Conservation (phyloP, 2,329 filamentous ascomycete species). For the Venturia nashicola region DNA sequence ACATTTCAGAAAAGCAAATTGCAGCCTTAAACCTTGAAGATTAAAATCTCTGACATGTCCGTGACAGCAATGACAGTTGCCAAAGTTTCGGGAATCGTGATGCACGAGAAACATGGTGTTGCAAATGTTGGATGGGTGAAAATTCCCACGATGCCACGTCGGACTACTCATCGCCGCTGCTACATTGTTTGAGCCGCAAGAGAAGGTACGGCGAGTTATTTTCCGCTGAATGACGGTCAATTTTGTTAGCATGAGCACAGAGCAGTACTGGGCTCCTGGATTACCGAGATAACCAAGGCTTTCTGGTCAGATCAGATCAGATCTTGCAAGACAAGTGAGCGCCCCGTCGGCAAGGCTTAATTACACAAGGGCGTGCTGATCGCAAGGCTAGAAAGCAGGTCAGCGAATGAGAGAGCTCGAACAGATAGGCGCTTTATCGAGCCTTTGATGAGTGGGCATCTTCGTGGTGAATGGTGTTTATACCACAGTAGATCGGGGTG, state of each 20-base stretch:
- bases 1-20: neutral
- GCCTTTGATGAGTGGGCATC: neutral
- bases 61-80: neutral
- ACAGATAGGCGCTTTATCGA: neutral
- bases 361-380: neutral
- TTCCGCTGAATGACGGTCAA: neutral
- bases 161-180: neutral
- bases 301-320: too few relatives aligned
- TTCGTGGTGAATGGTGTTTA: neutral
- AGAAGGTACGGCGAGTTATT: neutral
- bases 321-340: neutral
- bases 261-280: neutral
- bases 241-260: neutral
- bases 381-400: neutral
- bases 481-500: too few relatives aligned
- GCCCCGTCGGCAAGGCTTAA: neutral
- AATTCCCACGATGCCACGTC: neutral
- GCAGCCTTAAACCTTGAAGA: neutral
- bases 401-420: neutral
- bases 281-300: neutral
- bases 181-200: neutral
- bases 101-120: neutral
- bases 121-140: neutral
- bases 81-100: neutral
- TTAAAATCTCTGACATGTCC: neutral